phyloP scores from a whole-genome alignment of 768 basidiomycete genomes.

The Omphalotus guepiniiformis region DNA sequence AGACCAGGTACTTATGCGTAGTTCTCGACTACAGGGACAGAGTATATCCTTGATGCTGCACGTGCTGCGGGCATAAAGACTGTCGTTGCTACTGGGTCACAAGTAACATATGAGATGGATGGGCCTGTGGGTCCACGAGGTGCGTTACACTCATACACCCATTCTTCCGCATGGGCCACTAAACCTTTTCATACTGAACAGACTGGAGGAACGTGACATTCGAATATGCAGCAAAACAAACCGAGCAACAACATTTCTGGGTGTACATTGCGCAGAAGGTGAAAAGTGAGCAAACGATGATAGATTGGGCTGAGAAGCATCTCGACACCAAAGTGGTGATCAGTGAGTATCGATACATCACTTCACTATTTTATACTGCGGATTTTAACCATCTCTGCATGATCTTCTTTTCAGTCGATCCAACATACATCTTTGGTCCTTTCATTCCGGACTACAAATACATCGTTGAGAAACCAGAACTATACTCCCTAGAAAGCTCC shows the following conservation, averaged over 20 bases:
- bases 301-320: conserved; percentile 23
- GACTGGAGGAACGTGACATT: conserved; percentile 7
- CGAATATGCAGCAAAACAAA: conserved; percentile 2
- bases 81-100: conserved; percentile 6
- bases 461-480: conserved; percentile 2
- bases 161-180: background rate
- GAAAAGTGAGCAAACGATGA: conserved; percentile 21
- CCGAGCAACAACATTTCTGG: conserved; percentile 1
- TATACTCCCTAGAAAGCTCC: conserved; percentile 4
- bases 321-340: conserved; percentile 5
- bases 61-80: conserved; percentile 1
- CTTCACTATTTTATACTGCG: background rate
- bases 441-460: conserved; percentile 8
- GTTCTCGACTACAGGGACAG: conserved; percentile 4
- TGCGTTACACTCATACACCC: background rate
- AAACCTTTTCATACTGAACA: background rate
- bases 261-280: conserved; percentile 24
- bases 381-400: background rate
- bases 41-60: conserved; percentile 2
- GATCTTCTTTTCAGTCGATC: conserved; percentile 1
- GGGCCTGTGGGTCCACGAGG: conserved; percentile 8
- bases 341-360: background rate
- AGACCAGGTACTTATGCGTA: background rate
- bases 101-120: conserved; percentile 5
- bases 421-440: conserved; percentile 7